phyloP scores from a whole-genome alignment of 2,329 filamentous ascomycete genomes.

The Tolypocladium pustulatum region DNA sequence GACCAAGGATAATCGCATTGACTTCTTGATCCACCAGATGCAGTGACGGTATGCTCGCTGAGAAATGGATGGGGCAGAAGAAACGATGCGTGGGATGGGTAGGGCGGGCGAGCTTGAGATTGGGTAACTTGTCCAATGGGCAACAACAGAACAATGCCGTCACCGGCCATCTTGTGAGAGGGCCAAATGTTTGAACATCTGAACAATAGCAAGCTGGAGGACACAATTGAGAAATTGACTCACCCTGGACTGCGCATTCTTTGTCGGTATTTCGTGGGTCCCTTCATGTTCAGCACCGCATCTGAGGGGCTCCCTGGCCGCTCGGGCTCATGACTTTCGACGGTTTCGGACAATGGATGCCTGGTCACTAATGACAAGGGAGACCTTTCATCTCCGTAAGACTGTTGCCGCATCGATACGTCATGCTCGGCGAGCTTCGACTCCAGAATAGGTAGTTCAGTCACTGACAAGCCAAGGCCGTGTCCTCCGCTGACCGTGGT shows the following conservation, averaged over 20 bases:
- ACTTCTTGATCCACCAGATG: neutral
- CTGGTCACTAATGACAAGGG: neutral
- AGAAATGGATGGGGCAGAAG: neutral
- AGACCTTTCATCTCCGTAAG: conserved; percentile 1
- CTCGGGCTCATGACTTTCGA: neutral
- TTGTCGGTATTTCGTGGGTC: neutral
- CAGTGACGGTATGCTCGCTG: neutral
- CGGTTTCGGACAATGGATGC: neutral
- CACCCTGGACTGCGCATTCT: conserved; percentile 2
- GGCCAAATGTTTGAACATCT: neutral
- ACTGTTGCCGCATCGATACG: conserved; percentile 7
- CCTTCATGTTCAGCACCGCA: conserved; percentile 12
- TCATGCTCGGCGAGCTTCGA: conserved; percentile 19
- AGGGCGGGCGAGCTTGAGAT: neutral
- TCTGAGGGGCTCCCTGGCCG: conserved; percentile 11
- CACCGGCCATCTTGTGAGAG: neutral
- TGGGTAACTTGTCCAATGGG: neutral
- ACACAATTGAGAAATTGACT: neutral
- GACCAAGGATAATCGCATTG: neutral
- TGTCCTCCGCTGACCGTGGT: conserved; percentile 37
- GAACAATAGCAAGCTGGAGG: neutral
- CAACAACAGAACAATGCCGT: neutral
- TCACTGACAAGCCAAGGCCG: conserved; percentile 19
- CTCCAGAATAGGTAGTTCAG: conserved; percentile 28
- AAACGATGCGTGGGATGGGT: neutral